A percentile compares a stretch with the other conserved stretches of the same genome.
Conservation (phyloP, 352 stramenopile genomes). For the Pilasporangium apinafurcum region DNA sequence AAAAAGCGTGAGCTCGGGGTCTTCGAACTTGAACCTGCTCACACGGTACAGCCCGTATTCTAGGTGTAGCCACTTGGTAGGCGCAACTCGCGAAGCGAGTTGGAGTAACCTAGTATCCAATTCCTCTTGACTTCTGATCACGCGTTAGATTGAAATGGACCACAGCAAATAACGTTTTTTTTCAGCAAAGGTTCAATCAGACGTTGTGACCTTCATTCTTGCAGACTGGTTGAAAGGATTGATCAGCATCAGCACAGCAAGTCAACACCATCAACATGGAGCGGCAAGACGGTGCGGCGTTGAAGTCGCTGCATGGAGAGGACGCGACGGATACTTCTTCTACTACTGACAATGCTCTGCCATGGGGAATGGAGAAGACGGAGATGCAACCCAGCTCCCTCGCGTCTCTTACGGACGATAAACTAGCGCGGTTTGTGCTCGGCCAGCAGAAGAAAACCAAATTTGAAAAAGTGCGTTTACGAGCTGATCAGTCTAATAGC, state of each 20-base stretch:
- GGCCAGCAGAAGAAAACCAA: conserved; percentile 83
- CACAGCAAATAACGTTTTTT: no score
- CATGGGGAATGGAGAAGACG: conserved; percentile 56
- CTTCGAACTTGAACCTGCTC: no score
- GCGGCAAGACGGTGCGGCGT: background rate
- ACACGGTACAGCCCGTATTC: no score
- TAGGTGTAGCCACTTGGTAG: no score
- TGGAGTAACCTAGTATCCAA: no score
- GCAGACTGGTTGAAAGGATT: background rate
- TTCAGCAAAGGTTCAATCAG: no score
- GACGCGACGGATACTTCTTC: background rate
- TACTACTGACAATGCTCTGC: conserved; percentile 11
- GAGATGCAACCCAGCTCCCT: conserved; percentile 73
- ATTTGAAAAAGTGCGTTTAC: conserved; percentile 62
- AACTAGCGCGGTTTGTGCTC: conserved; percentile 71
- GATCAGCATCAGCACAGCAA: background rate
- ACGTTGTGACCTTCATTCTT: no score
- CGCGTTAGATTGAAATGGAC: no score
- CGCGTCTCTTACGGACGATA: conserved; percentile 62
- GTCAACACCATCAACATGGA: conserved; percentile 1
- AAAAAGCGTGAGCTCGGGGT: no score
- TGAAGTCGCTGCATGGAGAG: background rate
- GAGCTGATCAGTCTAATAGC: background rate
- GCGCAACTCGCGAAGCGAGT: no score
- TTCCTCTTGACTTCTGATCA: no score